Evolutionary conservation across 345 rosid genomes (phyloP).

Genomic region (Bruguiera gymnorhiza): DNA sequence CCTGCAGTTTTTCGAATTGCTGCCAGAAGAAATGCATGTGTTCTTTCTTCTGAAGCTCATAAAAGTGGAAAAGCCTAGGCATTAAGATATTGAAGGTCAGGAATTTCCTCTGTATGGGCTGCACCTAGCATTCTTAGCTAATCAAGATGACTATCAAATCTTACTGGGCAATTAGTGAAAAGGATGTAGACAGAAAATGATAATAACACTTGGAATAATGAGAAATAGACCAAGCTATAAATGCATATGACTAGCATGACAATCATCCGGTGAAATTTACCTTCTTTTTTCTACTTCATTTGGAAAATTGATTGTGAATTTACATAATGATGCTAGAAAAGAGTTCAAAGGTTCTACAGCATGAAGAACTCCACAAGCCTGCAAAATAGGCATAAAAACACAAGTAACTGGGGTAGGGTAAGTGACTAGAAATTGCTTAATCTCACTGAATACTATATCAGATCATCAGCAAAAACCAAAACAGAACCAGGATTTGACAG

Average conservation of each 20-base stretch:
- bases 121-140: no score
- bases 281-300: slow-evolving; percentile 73
- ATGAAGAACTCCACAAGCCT: slow-evolving; percentile 99
- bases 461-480: neutral
- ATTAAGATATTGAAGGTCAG: no score
- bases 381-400: slow-evolving; percentile 25
- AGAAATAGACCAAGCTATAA: neutral
- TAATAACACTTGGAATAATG: neutral
- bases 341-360: slow-evolving; percentile 95
- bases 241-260: neutral
- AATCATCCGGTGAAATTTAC: slow-evolving; percentile 27
- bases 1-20: neutral
- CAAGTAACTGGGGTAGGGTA: slow-evolving; percentile 9
- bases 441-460: slow-evolving; percentile 3
- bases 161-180: neutral
- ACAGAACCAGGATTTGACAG: neutral
- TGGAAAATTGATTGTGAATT: slow-evolving; percentile 83
- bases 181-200: neutral
- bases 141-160: no score
- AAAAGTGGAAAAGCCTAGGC: no score
- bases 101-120: no score
- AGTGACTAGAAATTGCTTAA: slow-evolving; percentile 1
- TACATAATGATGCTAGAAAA: slow-evolving; percentile 93
- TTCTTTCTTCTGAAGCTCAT: no score
- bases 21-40: neutral